Evolutionary conservation across 2,329 filamentous ascomycete genomes (phyloP), one percentile per base, ranked within the genome.

Genomic region (Claviceps digitariae): DNA sequence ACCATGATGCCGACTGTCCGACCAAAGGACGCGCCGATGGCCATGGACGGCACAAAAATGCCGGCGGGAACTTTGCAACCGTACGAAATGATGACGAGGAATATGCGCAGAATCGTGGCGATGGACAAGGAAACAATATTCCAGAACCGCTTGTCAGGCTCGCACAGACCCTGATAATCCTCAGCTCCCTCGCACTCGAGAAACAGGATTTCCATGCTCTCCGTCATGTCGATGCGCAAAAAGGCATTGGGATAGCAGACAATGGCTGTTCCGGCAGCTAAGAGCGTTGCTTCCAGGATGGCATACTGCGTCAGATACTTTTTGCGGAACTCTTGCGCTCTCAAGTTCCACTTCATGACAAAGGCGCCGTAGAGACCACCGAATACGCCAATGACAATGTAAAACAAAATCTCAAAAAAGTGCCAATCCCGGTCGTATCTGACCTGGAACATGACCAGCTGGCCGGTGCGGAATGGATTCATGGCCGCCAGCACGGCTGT

Each of bases 371-470:
- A 98, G 2, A 97, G 75, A 6, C 93, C 93, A 43, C 93, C 93
- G 61, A 98, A 97, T 29, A 93, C 78, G 48, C 93, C 93, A 57
- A 98, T 82, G 52, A 95, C 74, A 58, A 95, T 79, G 69, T 95
- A 98, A 65, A 97, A 97, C 27, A 95, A 69, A 3, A 93, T 77
- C 66, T 98, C 93, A 64, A 98, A 98, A 63, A 95, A 95, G 71
- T 98, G 93, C 93, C 93, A 98, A 43, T 87, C 85, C 43, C 91
- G 85, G 67, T 97, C 91, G 65, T 98, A 98, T 62, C 83, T 82
- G 63, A 98, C 91, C 63, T 95, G 90, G 69, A 98, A 98, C 91
- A 98, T 97, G 79, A 98, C 93, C 44, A 98, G 78, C 65, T 98
- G 93, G 21, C 93, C 93, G 0, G 93, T 97, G 51, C 93, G 77